A percentile compares a stretch with the other conserved stretches of the same genome.
Conservation (phyloP, 345 rosid species). For the Clarkia xantiana region DNA sequence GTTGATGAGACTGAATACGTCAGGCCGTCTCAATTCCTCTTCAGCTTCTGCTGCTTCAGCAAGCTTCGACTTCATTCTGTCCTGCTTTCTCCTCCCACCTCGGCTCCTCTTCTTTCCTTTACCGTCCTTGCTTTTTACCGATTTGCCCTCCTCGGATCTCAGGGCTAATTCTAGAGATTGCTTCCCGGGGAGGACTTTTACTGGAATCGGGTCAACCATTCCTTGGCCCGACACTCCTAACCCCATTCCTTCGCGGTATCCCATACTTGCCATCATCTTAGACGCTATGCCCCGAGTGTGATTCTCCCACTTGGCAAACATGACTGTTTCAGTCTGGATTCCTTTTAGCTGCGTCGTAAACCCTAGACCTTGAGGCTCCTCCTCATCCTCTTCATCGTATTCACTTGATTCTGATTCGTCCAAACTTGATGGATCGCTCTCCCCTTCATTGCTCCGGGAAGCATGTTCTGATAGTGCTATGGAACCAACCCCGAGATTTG, state of each 20-base stretch:
- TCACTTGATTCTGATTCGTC: slow-evolving; percentile 48
- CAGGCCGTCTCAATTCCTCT: slow-evolving; percentile 41
- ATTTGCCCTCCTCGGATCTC: slow-evolving; percentile 21
- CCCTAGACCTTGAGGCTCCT: slow-evolving; percentile 48
- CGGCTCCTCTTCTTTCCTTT: slow-evolving; percentile 39
- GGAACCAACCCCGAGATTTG: slow-evolving; percentile 44
- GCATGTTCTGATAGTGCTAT: slow-evolving; percentile 53
- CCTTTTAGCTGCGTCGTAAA: slow-evolving; percentile 45
- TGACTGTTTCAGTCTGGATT: slow-evolving; percentile 55
- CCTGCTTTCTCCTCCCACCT: slow-evolving; percentile 89
- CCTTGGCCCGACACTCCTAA: slow-evolving; percentile 81
- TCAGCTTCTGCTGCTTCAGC: slow-evolving; percentile 52
- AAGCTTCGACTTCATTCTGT: slow-evolving; percentile 55
- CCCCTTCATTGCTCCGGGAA: slow-evolving; percentile 40
- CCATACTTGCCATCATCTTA: slow-evolving; percentile 96
- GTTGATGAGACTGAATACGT: slow-evolving; percentile 72
- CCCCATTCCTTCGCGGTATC: slow-evolving; percentile 91
- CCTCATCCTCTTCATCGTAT: slow-evolving; percentile 28
- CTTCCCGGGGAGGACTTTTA: slow-evolving; percentile 70
- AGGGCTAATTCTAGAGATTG: slow-evolving; percentile 72
- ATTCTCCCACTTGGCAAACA: slow-evolving; percentile 93
- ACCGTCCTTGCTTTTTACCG: slow-evolving; percentile 16
- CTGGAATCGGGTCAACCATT: slow-evolving; percentile 67
- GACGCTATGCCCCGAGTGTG: slow-evolving; percentile 93
- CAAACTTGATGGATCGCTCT: slow-evolving; percentile 43